Conservation (phyloP, 805 yeast species). For the Jamesozyma spencerorum region DNA sequence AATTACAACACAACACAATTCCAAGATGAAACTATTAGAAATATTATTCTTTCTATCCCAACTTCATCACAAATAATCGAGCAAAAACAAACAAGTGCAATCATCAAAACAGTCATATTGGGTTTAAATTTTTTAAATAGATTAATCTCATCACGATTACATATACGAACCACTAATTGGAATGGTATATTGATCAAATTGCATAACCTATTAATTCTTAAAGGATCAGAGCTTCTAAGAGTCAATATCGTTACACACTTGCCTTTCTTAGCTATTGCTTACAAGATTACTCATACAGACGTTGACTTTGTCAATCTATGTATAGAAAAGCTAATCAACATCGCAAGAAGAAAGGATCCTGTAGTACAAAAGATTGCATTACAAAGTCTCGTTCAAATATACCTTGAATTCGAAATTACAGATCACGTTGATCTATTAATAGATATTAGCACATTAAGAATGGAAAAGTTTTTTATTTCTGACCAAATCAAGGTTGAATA, state of each 20-base stretch:
- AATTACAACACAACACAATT: slow-evolving; percentile 3
- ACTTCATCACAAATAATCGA: slow-evolving; percentile 4
- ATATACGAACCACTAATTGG: slow-evolving; percentile 7
- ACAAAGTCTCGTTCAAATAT: slow-evolving; percentile 17
- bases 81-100: slow-evolving; percentile 16
- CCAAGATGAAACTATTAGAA: slow-evolving; percentile 6
- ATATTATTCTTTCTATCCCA: slow-evolving; percentile 6
- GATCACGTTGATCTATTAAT: no score
- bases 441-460: no score
- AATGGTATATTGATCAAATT: slow-evolving; percentile 6
- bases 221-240: slow-evolving; percentile 1
- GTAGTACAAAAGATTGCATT: slow-evolving; percentile 7
- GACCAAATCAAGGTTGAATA: no score
- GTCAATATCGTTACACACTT: slow-evolving; percentile 32
- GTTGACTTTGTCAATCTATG: slow-evolving; percentile 2
- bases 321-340: slow-evolving; percentile 5
- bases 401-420: slow-evolving; percentile 9
- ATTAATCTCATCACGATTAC: slow-evolving; percentile 7
- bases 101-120: slow-evolving; percentile 26
- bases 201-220: slow-evolving; percentile 7
- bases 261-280: slow-evolving; percentile 28
- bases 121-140: slow-evolving; percentile 7
- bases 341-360: slow-evolving; percentile 2
- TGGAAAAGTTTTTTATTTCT: no score
- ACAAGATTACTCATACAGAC: slow-evolving; percentile 1